Base-by-base conservation (phyloP, 1,139 yeast species). In the Pichia sp. region DNA sequence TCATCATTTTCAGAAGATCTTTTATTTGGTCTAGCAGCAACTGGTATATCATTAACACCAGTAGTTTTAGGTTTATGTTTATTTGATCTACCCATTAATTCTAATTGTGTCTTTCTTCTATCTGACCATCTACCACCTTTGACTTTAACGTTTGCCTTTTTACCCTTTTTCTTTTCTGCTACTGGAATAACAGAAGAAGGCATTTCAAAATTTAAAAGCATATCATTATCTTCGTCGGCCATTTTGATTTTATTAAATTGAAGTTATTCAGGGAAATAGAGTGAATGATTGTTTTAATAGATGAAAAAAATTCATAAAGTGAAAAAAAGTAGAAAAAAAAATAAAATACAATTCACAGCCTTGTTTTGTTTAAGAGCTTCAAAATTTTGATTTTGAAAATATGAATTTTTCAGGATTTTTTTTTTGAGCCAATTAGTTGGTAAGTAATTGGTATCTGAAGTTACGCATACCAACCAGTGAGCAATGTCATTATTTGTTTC, bases 101-200 rank as follows among this genome's bases (percentile, higher is more conserved):
- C 63, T 48, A 79, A 67, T 58, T 77, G 79, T 41, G 74, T 72
- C 59, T 76, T 77, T 57, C 94, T 72, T 53, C 95, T 74, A 52
- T 86, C 95, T 58, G 78, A 82, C 95, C 95, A 85, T 58, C 75
- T 74, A 8, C 94, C 94, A 29, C 94, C 92, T 8, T 75, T 70
- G 6, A 77, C 71, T 56, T 79, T 81, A 7, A 62, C 59, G 9
- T 59, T 39, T n/a, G 53, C 29, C 16, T 46, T 48, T 20, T 50
- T 50, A 5, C 44, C 40, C 40, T 43, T 50, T 30, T 41, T 56
- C 39, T 53, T 51, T 7, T 53, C 35, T 1, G 38, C n/a, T 6
- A 44, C 49, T 3, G 61, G 47, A 7, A 51, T 15, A 0, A 50
- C 46, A 0, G 57, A 45, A n/a, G 56, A 50, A 7, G 64, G 59